A percentile compares a stretch with the other conserved stretches of the same genome.
phyloP scores from a whole-genome alignment of 2,329 filamentous ascomycete species.

The Diplocarpon rosae region DNA sequence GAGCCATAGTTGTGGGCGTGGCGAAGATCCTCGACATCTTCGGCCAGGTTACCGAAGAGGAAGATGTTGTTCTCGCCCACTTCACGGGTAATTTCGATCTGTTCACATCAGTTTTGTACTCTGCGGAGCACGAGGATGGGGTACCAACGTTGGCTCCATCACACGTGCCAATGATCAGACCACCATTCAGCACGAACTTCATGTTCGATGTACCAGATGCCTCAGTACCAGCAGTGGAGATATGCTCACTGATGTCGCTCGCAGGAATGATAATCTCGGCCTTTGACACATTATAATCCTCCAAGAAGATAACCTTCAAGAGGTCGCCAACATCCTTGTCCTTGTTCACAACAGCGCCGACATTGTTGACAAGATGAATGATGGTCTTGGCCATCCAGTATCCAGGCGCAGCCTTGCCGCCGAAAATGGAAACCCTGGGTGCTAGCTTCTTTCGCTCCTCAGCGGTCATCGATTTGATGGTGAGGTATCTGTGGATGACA shows the following conservation, averaged over 20 bases:
- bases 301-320: slow-evolving; percentile 92
- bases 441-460: slow-evolving; percentile 79
- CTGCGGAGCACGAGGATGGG: background rate
- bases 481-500: slow-evolving; percentile 87
- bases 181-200: slow-evolving; percentile 98
- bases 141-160: slow-evolving; percentile 85
- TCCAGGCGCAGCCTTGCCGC: slow-evolving; percentile 91
- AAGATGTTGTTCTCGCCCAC: slow-evolving; percentile 97
- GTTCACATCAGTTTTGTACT: background rate
- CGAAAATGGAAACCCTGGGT: slow-evolving; percentile 89
- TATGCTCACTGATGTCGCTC: slow-evolving; percentile 95
- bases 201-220: slow-evolving; percentile 90
- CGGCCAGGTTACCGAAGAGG: slow-evolving; percentile 89
- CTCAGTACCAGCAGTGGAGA: slow-evolving; percentile 95
- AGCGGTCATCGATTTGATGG: slow-evolving; percentile 72
- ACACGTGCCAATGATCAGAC: slow-evolving; percentile 93
- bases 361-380: slow-evolving; percentile 91
- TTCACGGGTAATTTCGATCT: slow-evolving; percentile 96
- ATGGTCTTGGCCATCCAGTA: slow-evolving; percentile 99
- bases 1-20: slow-evolving; percentile 78
- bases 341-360: slow-evolving; percentile 82
- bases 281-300: slow-evolving; percentile 99
- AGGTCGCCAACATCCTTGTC: slow-evolving; percentile 87
- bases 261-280: slow-evolving; percentile 93
- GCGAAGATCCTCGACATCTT: slow-evolving; percentile 93